Evolutionary conservation across 1,284 basidiomycete genomes (phyloP).

Genomic region (Trichosporon sp.): DNA sequence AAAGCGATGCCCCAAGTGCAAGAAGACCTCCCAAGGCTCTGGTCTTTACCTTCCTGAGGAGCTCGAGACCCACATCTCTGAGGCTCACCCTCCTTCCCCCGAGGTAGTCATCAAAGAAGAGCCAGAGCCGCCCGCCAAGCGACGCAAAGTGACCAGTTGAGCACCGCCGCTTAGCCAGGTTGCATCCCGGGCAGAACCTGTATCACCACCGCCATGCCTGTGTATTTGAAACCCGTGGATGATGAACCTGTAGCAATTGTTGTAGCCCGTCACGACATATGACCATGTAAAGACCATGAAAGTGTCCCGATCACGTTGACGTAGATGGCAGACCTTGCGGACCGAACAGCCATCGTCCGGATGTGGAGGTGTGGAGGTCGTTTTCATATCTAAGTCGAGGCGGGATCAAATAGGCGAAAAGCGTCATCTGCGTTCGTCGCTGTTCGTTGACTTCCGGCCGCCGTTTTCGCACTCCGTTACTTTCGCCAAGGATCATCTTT

Average conservation of each 20-base stretch:
- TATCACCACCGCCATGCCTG: not conserved
- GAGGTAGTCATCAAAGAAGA: not conserved
- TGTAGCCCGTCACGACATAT: not conserved
- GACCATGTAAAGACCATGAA: not conserved
- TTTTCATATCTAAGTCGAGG: not conserved
- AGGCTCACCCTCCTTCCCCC: not conserved
- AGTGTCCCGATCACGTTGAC: not conserved
- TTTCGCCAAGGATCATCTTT: conserved; percentile 3
- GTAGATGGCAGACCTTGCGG: not conserved
- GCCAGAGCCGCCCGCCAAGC: not conserved
- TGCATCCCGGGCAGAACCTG: not conserved
- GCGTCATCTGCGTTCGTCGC: conserved; percentile 4
- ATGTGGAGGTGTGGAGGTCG: not conserved
- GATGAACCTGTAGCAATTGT: not conserved
- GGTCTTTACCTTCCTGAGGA: not conserved
- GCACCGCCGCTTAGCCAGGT: not conserved
- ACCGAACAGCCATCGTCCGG: not conserved
- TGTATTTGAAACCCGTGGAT: not conserved
- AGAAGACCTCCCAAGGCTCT: not conserved
- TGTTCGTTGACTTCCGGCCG: not conserved
- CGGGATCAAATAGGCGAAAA: not conserved
- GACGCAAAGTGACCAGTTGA: not conserved
- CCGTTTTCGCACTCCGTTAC: conserved; percentile 5
- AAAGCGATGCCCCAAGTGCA: not conserved
- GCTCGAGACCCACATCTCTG: not conserved